Conservation (phyloP, 108 stramenopile species). For the Cylindrotheca closterium region DNA sequence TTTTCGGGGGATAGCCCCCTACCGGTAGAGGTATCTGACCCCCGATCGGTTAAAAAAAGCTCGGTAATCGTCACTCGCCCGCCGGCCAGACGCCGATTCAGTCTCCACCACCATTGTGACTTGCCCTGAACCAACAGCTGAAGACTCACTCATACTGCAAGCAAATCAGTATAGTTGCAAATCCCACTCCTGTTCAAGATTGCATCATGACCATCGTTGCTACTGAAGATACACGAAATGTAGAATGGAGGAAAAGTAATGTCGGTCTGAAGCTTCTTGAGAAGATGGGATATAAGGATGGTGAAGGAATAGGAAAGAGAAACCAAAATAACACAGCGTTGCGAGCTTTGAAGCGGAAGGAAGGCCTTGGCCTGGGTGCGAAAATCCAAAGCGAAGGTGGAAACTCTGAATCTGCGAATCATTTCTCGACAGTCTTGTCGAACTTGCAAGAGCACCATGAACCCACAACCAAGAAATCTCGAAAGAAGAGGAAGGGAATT, state of each 20-base stretch:
- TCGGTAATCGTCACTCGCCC: too few species aligned
- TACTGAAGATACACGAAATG: constrained; percentile 64
- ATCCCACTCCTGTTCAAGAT: too few species aligned
- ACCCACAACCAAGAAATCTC: constrained; percentile 7
- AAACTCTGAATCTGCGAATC: constrained; percentile 41
- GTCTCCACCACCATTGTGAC: too few species aligned
- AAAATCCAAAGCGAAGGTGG: constrained; percentile 43
- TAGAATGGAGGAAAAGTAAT: constrained; percentile 68
- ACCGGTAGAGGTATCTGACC: too few species aligned
- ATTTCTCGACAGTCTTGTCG: constrained; percentile 49
- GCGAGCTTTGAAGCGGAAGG: constrained; percentile 37
- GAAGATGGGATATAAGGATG: constrained; percentile 94
- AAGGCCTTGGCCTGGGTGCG: constrained; percentile 66
- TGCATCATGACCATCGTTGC: constrained; percentile 79
- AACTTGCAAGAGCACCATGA: constrained; percentile 42
- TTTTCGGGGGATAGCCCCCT: too few species aligned
- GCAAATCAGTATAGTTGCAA: too few species aligned
- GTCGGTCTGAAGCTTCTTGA: constrained; percentile 65
- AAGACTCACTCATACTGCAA: too few species aligned
- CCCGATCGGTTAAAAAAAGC: too few species aligned
- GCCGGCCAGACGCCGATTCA: too few species aligned
- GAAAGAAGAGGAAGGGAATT: constrained; percentile 36
- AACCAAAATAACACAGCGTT: constrained; percentile 16
- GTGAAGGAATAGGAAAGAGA: constrained; percentile 77
- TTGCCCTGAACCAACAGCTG: too few species aligned